A percentile compares a stretch with the other conserved stretches of the same genome.
Evolutionary conservation across 768 basidiomycete genomes (phyloP).

Genomic region (Agaricus sinodeliciosus): DNA sequence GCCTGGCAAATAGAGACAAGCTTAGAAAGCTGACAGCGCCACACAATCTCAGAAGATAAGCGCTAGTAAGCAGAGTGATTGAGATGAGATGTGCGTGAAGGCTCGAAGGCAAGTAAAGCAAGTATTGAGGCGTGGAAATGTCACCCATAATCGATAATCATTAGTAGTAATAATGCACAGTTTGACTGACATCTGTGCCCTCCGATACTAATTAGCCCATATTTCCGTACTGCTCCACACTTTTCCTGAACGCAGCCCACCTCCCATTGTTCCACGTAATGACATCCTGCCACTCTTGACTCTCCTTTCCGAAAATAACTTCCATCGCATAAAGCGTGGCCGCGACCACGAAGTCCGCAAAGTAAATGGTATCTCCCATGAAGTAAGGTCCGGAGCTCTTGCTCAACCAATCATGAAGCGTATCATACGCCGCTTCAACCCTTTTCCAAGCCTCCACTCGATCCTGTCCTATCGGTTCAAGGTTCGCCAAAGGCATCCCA

Average conservation of each 20-base stretch:
- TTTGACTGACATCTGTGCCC: too few species aligned
- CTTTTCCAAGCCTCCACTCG: neutral
- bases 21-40: too few species aligned
- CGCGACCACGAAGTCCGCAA: slow-evolving; percentile 12
- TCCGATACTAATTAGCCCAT: neutral
- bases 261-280: slow-evolving; percentile 15
- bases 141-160: too few species aligned
- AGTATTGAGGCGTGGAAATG: too few species aligned
- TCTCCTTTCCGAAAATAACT: slow-evolving; percentile 13
- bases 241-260: slow-evolving; percentile 13
- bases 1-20: too few species aligned
- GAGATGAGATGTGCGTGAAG: too few species aligned
- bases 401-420: slow-evolving; percentile 6
- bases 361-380: slow-evolving; percentile 8
- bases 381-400: neutral
- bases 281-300: slow-evolving; percentile 16
- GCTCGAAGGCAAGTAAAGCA: too few species aligned
- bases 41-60: too few species aligned
- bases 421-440: slow-evolving; percentile 5
- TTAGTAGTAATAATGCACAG: too few species aligned
- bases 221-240: slow-evolving; percentile 6
- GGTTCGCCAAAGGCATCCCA: neutral
- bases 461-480: slow-evolving; percentile 6
- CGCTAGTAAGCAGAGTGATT: too few species aligned
- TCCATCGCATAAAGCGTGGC: slow-evolving; percentile 5